phyloP scores from a whole-genome alignment of 139 green algal species.

The Micractinium conductrix region DNA sequence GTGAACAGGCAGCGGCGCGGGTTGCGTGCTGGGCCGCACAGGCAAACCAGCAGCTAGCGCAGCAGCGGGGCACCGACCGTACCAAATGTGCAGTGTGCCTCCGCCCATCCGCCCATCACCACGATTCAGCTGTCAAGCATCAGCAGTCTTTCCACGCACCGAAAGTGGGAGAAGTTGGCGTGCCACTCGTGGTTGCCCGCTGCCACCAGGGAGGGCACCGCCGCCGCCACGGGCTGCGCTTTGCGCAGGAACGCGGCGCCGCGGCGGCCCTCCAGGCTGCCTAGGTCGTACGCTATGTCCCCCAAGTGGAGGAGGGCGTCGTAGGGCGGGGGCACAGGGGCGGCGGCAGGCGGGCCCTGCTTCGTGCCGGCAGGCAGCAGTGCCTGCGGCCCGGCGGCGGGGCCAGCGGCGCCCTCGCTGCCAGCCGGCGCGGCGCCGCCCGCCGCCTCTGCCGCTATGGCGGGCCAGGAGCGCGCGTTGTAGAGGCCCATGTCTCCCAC shows the following conservation, averaged over 20 bases:
- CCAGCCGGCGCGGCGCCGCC: background rate
- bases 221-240: conserved; percentile 10
- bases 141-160: background rate
- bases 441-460: conserved; percentile 1
- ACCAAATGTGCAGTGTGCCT: background rate
- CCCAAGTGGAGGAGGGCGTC: conserved; percentile 30
- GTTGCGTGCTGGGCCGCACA: too few species aligned
- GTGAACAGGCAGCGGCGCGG: too few species aligned
- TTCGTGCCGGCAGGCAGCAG: background rate
- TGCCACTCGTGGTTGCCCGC: conserved; percentile 42
- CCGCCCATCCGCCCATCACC: background rate
- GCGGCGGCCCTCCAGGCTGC: conserved; percentile 10
- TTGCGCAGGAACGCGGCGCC: conserved; percentile 11
- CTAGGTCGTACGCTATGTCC: conserved; percentile 42
- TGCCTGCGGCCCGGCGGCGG: background rate
- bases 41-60: too few species aligned
- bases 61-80: background rate
- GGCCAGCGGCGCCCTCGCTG: background rate
- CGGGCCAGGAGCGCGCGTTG: conserved; percentile 26
- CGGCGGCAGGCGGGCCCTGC: background rate
- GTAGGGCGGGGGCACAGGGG: too few species aligned
- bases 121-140: too few species aligned
- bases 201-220: conserved; percentile 32
- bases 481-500: conserved; percentile 36
- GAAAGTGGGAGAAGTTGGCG: conserved; percentile 36